Conservation (phyloP, 768 basidiomycete species). For the Boletus sp. region DNA sequence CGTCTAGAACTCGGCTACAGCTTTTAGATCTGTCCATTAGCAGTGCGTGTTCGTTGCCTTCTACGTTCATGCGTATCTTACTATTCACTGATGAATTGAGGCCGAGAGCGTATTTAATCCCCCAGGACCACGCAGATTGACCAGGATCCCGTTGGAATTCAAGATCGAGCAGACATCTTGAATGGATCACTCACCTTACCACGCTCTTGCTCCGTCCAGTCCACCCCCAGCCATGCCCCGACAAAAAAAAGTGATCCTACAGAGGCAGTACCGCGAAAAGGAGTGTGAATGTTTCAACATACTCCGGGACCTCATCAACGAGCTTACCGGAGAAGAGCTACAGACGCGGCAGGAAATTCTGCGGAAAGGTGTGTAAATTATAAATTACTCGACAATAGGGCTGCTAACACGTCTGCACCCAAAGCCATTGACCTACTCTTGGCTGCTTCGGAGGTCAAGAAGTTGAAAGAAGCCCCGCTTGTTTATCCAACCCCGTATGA, state of each 20-base stretch:
- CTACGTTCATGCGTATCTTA: not conserved
- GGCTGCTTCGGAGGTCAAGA: not conserved
- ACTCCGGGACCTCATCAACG: conserved; percentile 18
- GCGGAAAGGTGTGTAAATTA: conserved; percentile 13
- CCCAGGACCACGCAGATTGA: not conserved
- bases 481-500: not conserved
- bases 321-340: conserved; percentile 15
- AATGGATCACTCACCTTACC: not conserved
- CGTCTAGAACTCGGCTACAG: not conserved
- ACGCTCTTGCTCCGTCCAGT: not conserved
- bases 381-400: not conserved
- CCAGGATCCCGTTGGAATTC: not conserved
- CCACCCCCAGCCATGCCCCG: not conserved
- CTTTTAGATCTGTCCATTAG: not conserved
- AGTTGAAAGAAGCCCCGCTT: not conserved
- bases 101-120: conserved; percentile 8
- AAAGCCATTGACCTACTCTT: conserved; percentile 14
- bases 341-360: conserved; percentile 24
- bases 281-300: conserved; percentile 22
- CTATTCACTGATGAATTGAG: not conserved
- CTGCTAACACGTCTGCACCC: not conserved
- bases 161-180: not conserved
- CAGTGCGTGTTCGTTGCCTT: not conserved
- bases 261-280: conserved; percentile 22
- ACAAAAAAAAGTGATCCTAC: conserved; percentile 12